Conservation (phyloP, 2,329 filamentous ascomycete species). For the Cordyceps militaris region DNA sequence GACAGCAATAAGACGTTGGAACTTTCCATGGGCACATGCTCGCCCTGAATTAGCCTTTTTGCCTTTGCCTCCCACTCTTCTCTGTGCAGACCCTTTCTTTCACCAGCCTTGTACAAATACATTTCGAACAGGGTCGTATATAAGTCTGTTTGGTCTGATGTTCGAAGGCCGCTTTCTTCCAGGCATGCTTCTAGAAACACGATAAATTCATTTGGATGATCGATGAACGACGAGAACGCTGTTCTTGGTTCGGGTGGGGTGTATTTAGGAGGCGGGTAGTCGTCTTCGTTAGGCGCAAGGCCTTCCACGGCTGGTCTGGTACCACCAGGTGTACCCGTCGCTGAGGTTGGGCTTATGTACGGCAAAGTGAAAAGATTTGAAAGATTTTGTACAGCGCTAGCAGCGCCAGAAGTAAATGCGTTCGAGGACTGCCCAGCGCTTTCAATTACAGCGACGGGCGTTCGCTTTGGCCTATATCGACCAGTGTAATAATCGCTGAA, state of each 20-base stretch:
- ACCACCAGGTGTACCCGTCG: conserved; percentile 43
- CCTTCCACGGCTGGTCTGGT: conserved; percentile 42
- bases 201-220: conserved; percentile 88
- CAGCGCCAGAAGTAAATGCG: conserved; percentile 51
- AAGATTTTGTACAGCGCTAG: conserved; percentile 77
- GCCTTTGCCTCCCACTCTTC: conserved; percentile 86
- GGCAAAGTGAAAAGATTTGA: conserved; percentile 77
- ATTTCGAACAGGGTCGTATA: conserved; percentile 97
- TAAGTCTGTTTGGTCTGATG: conserved; percentile 73
- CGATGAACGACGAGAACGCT: conserved; percentile 94
- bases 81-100: conserved; percentile 59
- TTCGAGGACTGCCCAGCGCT: conserved; percentile 31
- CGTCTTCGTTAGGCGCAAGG: conserved; percentile 43
- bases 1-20: conserved; percentile 92
- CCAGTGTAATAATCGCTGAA: conserved; percentile 96
- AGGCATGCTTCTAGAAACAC: conserved; percentile 86
- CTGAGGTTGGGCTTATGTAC: conserved; percentile 62
- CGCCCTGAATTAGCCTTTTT: conserved; percentile 76
- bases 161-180: conserved; percentile 59
- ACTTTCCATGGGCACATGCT: conserved; percentile 80
- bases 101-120: conserved; percentile 84
- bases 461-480: conserved; percentile 66
- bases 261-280: conserved; percentile 51
- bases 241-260: conserved; percentile 74
- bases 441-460: conserved; percentile 34